Conservation (phyloP, 2,329 filamentous ascomycete genomes). For the Blastomyces parvus region DNA sequence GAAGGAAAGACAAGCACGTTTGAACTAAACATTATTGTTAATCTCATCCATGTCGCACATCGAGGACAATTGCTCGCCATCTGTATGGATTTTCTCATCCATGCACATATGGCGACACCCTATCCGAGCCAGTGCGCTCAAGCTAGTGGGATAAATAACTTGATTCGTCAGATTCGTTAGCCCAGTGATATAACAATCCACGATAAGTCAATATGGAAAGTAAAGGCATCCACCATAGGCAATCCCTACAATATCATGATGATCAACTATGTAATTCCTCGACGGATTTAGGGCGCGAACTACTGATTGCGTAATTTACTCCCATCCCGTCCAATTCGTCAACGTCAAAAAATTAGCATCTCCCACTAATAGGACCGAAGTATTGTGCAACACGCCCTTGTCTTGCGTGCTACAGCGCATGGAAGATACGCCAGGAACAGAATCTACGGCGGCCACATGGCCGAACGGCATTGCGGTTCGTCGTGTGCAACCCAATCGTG, state of each 20-base stretch:
- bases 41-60: background rate
- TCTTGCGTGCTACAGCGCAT: slow-evolving; percentile 10
- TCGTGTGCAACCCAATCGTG: background rate
- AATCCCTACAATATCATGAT: background rate
- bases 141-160: too few relatives aligned
- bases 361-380: slow-evolving; percentile 1
- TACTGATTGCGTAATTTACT: background rate
- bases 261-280: background rate
- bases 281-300: background rate
- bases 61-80: background rate
- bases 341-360: background rate
- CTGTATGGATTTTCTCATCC: background rate
- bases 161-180: too few relatives aligned
- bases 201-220: background rate
- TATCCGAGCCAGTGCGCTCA: too few relatives aligned
- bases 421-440: background rate
- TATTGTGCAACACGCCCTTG: slow-evolving; percentile 5
- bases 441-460: background rate
- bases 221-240: background rate
- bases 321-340: background rate
- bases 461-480: background rate
- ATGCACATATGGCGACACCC: background rate
- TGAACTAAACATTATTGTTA: background rate
- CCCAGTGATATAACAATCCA: background rate
- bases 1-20: background rate